These are phyloP conservation scores for Nadsonia commutata DNA, from an alignment of 1,139 yeast species.

Conservation along the genomic window DNA sequence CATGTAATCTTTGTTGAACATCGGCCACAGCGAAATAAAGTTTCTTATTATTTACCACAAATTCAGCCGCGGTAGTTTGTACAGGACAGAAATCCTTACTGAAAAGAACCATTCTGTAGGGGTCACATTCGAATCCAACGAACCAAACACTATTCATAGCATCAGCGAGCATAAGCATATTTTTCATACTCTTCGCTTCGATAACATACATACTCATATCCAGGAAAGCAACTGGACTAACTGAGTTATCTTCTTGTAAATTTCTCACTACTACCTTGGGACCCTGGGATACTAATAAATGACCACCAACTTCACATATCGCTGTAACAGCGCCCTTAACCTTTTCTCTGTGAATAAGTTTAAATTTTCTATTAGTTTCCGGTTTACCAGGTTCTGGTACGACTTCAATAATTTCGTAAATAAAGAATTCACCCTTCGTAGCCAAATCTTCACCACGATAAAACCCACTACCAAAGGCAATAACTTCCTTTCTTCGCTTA, in stretches of 20 bases:
- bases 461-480: constrained; percentile 67
- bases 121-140: constrained; percentile 85
- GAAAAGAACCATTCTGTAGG: constrained; percentile 67
- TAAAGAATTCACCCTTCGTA: constrained; percentile 63
- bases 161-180: constrained; percentile 68
- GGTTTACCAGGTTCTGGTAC: constrained; percentile 87
- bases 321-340: constrained; percentile 78
- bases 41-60: constrained; percentile 56
- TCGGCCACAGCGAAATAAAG: constrained; percentile 59
- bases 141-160: constrained; percentile 66
- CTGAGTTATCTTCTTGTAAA: constrained; percentile 62
- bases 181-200: constrained; percentile 73
- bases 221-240: constrained; percentile 85
- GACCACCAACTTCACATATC: constrained; percentile 68
- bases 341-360: constrained; percentile 59
- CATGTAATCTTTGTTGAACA: constrained; percentile 50
- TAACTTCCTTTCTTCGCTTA: constrained; percentile 47
- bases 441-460: constrained; percentile 73
- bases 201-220: constrained; percentile 71
- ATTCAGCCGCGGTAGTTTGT: constrained; percentile 52
- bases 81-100: constrained; percentile 59
- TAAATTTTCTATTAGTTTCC: constrained; percentile 66
- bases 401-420: constrained; percentile 66
- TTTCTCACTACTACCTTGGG: constrained; percentile 69
- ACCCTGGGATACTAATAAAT: constrained; percentile 77